Evolutionary conservation across 371 early-diverging fungal species (phyloP), one percentile per base, ranked within the genome.

Genomic region (Phascolomyces articulosus): DNA sequence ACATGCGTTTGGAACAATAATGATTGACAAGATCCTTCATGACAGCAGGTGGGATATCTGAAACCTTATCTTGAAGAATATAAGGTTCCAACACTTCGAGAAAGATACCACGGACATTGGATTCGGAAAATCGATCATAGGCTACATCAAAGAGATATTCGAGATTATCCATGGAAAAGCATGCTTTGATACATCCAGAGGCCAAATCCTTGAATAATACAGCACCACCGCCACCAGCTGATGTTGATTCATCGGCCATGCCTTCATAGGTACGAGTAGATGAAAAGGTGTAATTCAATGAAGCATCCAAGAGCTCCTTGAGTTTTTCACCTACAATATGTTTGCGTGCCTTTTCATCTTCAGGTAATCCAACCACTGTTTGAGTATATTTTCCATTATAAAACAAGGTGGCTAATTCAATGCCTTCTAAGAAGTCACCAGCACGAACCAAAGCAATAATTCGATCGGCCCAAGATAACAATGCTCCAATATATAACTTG

Each of bases 391-490:
- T 79, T 29, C 91, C 92, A 38, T 79, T 79, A 63, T 90, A 93
- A 44, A 88, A 91, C 2, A 78, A 63, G 0, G 91, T 84, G 2
- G 88, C 93, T 41, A 91, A 72, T 8, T 77, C 74, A 59, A 94
- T 88, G 11, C 89, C 92, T 54, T 87, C 87, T 31, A 88, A 63
- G 65, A 92, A 91, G 65, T 90, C 85, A 16, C 93, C 95, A 6
- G 87, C 77, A 58, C 87, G 79, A 0, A 91, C 88, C 21, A 92
- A 72, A 0, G 91, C 88, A 48, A 89, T 65, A 23, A 93, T 80
- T 2, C 95, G 86, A 58, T 93, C 93, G 2, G 79, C 84, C 95
- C 95, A 95, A 13, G 89, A 85, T 24, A 93, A 62, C 13, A 91
- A 72, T 1, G 87, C 88, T 4, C 88, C 93, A 20, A 90, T 78